phyloP scores from a whole-genome alignment of 192 early-diverging fungal genomes.

The Diversispora eburnea region DNA sequence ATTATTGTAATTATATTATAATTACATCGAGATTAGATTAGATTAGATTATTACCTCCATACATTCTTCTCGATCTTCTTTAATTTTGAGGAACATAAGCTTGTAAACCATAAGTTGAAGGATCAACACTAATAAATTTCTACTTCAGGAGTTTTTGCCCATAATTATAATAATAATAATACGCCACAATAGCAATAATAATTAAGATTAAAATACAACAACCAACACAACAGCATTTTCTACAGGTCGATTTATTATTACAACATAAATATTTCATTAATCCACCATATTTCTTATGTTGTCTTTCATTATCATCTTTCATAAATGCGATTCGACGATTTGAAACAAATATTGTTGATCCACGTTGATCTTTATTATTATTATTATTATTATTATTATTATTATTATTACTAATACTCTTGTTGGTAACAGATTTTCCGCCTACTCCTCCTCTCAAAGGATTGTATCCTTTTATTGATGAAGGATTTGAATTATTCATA shows the following conservation, averaged over 20 bases:
- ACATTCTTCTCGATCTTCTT: constrained; percentile 58
- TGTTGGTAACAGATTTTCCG: too few species aligned
- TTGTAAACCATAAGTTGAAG: neutral
- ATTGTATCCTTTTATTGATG: too few species aligned
- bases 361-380: neutral
- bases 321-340: neutral
- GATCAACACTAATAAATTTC: constrained; percentile 6
- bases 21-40: neutral
- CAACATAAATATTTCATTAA: constrained; percentile 21
- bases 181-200: constrained; percentile 12
- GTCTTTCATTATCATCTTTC: neutral
- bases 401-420: too few species aligned
- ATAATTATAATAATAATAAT: neutral
- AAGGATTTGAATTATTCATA: too few species aligned
- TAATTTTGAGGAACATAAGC: constrained; percentile 37
- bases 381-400: too few species aligned
- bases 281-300: constrained; percentile 3
- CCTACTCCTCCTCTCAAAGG: too few species aligned
- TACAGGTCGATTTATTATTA: neutral
- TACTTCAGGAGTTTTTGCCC: neutral
- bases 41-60: constrained; percentile 40
- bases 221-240: neutral
- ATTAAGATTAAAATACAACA: constrained; percentile 18
- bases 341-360: neutral
- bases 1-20: neutral